A percentile compares a stretch with the other conserved stretches of the same genome.
Conservation (phyloP, 2,329 filamentous ascomycete genomes). For the Claviceps arundinis region DNA sequence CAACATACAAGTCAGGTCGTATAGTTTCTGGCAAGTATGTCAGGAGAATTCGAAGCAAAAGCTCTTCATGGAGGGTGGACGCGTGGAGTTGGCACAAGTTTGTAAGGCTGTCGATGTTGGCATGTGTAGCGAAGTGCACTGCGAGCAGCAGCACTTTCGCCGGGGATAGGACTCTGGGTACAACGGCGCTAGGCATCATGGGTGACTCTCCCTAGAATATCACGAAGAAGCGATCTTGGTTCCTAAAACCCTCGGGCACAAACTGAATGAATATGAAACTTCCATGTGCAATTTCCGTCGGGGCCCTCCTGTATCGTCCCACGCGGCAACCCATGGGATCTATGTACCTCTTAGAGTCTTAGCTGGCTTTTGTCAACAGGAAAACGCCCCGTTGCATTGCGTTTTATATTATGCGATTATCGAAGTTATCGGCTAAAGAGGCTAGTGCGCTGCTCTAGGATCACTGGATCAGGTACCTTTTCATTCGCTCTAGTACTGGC, state of each 20-base stretch:
- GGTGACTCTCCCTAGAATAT: background rate
- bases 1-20: constrained; percentile 48
- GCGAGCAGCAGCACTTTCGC: constrained; percentile 62
- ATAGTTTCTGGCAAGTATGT: constrained; percentile 64
- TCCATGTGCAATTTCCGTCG: background rate
- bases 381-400: background rate
- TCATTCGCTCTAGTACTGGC: too few relatives aligned
- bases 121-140: constrained; percentile 52
- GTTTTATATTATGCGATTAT: too few relatives aligned
- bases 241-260: background rate
- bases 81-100: constrained; percentile 43
- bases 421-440: background rate
- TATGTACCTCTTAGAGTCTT: too few relatives aligned
- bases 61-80: constrained; percentile 46
- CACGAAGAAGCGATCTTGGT: background rate
- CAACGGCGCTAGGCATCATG: constrained; percentile 22
- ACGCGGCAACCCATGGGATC: background rate
- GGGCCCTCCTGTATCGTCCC: background rate
- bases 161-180: constrained; percentile 35
- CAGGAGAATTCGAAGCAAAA: constrained; percentile 60
- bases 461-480: background rate
- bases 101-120: constrained; percentile 50
- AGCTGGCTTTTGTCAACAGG: background rate
- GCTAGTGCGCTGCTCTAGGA: background rate
- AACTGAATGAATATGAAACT: background rate